Base-by-base conservation (phyloP, 2,329 filamentous ascomycete genomes). In the Leptographium lundbergii region DNA sequence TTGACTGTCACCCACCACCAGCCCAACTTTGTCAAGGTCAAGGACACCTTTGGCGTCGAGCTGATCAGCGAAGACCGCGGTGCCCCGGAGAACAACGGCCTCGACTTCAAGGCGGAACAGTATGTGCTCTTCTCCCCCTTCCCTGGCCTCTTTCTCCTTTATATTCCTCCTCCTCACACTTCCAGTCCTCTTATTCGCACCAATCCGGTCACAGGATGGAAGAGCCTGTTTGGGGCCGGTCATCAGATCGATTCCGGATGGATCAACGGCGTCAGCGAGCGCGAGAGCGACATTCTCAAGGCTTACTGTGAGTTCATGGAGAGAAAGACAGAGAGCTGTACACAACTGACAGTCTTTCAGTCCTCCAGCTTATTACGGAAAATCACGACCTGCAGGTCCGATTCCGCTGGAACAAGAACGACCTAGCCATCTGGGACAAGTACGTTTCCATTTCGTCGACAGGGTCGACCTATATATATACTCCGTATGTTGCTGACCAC, bases 41-140 rank as follows among this genome's bases (percentile, higher is more conserved):
- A 71, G 60, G 68, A 71, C 51, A 63, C 68, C 25, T 72, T 75
- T 61, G 68, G 72, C 10, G 68, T 73, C n/a, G 63, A 68, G 2
- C 64, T 76, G 22, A 65, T 67, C 53, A 64, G 64, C 53, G 61
- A 67, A 14, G 59, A 65, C 56, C 67, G 66, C 45, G 66, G 67
- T 25, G 61, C 65, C 4, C 66, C 67, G 2, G 66, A 69, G 58
- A 69, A 69, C 58, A 65, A 42, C 22, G 66, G 66, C 3, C 60
- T 67, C 19, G 66, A 67, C 51, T 67, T 69, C 61, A 58, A 65
- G 61, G 66, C 66, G 4, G 64, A 64, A 57, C 63, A 76, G 73
- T 34, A 69, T 67, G 54, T 72, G 24, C 13, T 39, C 14, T 39
- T 39, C 3, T 17, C 6, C 9, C 36, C 14, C 36, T 36, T 25